Base-by-base conservation (phyloP, 1,284 basidiomycete species). In the Fomes fomentarius region DNA sequence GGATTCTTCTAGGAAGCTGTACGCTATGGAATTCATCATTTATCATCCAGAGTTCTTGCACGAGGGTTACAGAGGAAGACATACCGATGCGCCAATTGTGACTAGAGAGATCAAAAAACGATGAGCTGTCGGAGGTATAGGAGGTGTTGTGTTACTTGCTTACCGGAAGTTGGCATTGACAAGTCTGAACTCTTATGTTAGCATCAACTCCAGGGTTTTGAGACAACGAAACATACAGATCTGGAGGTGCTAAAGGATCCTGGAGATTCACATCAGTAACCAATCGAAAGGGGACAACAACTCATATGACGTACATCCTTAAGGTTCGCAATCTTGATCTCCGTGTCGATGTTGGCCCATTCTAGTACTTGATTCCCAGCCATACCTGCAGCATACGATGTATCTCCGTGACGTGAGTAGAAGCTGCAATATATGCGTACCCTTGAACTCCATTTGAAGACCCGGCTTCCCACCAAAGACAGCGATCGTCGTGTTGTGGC, bases 301-400 rank as follows among this genome's bases (percentile, higher is more conserved):
- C n/a, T n/a, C n/a, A n/a, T n/a, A n/a, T n/a, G 25, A 72, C 80
- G 65, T 58, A 84, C 83, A 58, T 77, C 67, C 64, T 84, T 78
- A 47, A 86, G 59, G 26, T 78, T 77, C 30, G 83, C 81, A 2
- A 83, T 84, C 76, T 85, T 85, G 62, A 86, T 80, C 64, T 86
- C 84, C 6, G 77, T 76, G 60, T 85, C 83, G 38, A 88, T 69
- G 58, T 85, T 81, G 9, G 70, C 60, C 83, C 83, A 88, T 58
- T 86, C 83, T 12, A 87, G 62, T 0, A 87, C 84, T 61, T 85
- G 83, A 61, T 84, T 84, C 3, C 84, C 84, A 1, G 83, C 82
- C 83, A 86, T 84, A n/a, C 81, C 81, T 80, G 43, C 30, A 19
- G 21, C 3, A 11, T 14, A 34, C 21, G 11, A 22, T 5, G 10